Conservation (phyloP, 139 green algal species). For the Volvox reticuliferus region DNA sequence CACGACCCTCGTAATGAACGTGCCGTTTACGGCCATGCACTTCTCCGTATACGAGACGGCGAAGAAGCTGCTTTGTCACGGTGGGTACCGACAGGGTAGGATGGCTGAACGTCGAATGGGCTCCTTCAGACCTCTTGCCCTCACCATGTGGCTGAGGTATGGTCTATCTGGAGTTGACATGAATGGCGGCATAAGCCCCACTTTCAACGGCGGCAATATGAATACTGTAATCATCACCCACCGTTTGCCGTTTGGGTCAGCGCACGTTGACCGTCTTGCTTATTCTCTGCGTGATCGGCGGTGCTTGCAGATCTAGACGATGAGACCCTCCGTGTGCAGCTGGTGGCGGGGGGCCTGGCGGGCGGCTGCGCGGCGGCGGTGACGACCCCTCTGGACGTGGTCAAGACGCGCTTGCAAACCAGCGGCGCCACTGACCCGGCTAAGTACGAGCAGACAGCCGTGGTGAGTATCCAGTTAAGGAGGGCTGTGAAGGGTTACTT, state of each 20-base stretch:
- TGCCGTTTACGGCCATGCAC: constrained; percentile 95
- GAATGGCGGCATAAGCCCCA: too few relatives aligned
- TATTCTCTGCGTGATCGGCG: too few relatives aligned
- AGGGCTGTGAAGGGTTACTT: neutral
- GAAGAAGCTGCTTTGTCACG: constrained; percentile 81
- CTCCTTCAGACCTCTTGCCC: too few relatives aligned
- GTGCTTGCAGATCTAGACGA: constrained; percentile 46
- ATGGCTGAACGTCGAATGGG: too few relatives aligned
- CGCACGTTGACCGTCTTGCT: too few relatives aligned
- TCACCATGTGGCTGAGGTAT: too few relatives aligned
- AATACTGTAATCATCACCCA: too few relatives aligned
- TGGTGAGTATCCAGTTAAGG: constrained; percentile 8
- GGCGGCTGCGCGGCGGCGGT: constrained; percentile 79
- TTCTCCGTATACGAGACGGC: constrained; percentile 93
- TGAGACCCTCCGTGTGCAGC: constrained; percentile 70
- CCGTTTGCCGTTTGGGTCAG: too few relatives aligned
- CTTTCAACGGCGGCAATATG: too few relatives aligned
- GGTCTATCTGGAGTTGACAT: too few relatives aligned
- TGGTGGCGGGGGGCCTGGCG: constrained; percentile 82
- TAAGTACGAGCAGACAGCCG: constrained; percentile 22
- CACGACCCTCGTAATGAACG: constrained; percentile 94
- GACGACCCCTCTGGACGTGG: constrained; percentile 91
- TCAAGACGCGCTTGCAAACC: constrained; percentile 95
- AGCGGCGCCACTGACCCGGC: constrained; percentile 68
- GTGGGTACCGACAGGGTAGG: neutral